Evolutionary conservation across 768 basidiomycete species (phyloP).

Genomic region (Leccinum barrowsii): DNA sequence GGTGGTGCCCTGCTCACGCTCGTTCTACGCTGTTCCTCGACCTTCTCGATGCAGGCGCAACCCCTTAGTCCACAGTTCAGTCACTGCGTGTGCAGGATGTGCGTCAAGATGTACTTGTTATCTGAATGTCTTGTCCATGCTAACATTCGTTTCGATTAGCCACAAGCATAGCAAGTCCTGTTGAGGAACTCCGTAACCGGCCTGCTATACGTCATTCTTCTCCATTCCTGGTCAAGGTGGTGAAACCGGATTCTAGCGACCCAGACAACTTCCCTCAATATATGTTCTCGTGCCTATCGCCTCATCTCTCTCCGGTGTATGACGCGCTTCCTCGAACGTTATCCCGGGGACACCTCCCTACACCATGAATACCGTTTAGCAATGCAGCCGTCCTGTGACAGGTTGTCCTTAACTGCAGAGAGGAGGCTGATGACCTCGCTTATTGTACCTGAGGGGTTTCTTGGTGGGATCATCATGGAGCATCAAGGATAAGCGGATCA

Average conservation of each 20-base stretch:
- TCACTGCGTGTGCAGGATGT: too few species aligned
- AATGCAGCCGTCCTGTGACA: constrained; percentile 67
- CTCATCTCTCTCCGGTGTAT: constrained; percentile 56
- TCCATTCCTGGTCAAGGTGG: constrained; percentile 48
- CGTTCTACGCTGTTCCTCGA: too few species aligned
- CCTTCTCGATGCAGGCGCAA: too few species aligned
- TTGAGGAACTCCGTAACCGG: too few species aligned
- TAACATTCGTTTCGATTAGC: too few species aligned
- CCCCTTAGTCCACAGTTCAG: too few species aligned
- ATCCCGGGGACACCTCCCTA: constrained; percentile 72
- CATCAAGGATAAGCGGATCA: constrained; percentile 70
- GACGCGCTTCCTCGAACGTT: constrained; percentile 58
- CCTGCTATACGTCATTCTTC: constrained; percentile 38
- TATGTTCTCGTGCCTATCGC: constrained; percentile 18
- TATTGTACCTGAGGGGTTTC: constrained; percentile 51
- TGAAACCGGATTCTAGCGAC: constrained; percentile 19
- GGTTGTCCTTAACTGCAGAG: constrained; percentile 70
- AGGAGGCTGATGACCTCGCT: constrained; percentile 59
- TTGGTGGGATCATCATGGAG: constrained; percentile 67
- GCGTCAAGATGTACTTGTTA: too few species aligned
- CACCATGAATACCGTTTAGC: constrained; percentile 71
- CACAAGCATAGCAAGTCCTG: too few species aligned
- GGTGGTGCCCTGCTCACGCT: too few species aligned
- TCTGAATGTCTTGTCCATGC: too few species aligned
- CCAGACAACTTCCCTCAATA: constrained; percentile 34